phyloP scores from a whole-genome alignment of 305 asterid genomes.

The Lippia alba region DNA sequence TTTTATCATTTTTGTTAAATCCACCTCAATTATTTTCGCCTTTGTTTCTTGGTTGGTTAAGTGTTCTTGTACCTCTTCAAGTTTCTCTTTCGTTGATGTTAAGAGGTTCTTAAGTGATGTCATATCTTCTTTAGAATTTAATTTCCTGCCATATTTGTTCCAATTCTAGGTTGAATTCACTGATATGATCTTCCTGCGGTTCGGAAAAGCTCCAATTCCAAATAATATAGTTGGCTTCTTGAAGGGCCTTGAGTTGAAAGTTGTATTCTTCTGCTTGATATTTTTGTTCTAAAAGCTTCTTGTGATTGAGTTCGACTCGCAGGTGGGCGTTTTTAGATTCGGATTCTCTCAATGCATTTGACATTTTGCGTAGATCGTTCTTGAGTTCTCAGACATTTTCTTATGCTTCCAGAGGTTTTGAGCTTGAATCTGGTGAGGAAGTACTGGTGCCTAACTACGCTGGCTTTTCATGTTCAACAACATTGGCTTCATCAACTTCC shows the following conservation, averaged over 20 bases:
- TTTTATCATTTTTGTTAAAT: conserved; percentile 38
- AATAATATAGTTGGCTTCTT: conserved; percentile 37
- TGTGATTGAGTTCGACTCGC: conserved; percentile 48
- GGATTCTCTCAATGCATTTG: conserved; percentile 46
- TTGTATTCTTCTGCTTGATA: conserved; percentile 46
- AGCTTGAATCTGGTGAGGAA: conserved; percentile 35
- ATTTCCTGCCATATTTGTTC: conserved; percentile 45
- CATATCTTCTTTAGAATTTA: conserved; percentile 50
- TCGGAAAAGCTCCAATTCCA: conserved; percentile 28
- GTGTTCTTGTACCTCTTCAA: conserved; percentile 43
- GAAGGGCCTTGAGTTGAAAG: conserved; percentile 47
- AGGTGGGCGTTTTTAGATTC: conserved; percentile 54
- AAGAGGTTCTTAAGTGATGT: conserved; percentile 44
- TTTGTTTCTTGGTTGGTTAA: conserved; percentile 47
- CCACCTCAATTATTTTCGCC: conserved; percentile 45
- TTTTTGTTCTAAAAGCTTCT: conserved; percentile 45
- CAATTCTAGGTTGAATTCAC: conserved; percentile 51
- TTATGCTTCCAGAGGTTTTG: conserved; percentile 61
- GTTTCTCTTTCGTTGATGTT: conserved; percentile 46
- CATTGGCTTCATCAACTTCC: conserved; percentile 37
- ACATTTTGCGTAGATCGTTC: conserved; percentile 50
- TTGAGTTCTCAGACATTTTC: conserved; percentile 58
- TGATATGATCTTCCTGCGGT: conserved; percentile 49
- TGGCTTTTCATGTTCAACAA: conserved; percentile 29
- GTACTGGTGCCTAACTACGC: conserved; percentile 30